phyloP scores from a whole-genome alignment of 2,329 filamentous ascomycete genomes.

The Colletotrichum liriopes region DNA sequence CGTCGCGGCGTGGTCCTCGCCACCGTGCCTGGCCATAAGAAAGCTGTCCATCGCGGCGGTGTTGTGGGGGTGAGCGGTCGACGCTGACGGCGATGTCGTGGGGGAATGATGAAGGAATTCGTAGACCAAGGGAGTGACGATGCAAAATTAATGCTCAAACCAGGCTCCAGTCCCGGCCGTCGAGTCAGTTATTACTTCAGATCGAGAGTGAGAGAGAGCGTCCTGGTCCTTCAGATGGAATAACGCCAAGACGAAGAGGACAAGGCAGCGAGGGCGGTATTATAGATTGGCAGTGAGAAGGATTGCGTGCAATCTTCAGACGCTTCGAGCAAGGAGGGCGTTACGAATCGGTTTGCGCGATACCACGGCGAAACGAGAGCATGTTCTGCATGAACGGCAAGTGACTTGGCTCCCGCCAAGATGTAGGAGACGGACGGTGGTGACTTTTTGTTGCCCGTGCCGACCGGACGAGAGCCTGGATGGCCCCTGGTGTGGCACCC shows the following conservation, averaged over 20 bases:
- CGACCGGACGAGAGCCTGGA: slow-evolving; percentile 13
- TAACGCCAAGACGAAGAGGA: background rate
- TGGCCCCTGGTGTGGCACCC: slow-evolving; percentile 18
- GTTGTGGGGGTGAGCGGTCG: slow-evolving; percentile 11
- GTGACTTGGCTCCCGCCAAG: slow-evolving; percentile 38
- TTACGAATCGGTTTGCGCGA: slow-evolving; percentile 27
- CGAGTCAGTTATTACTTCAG: background rate
- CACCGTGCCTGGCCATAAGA: slow-evolving; percentile 36
- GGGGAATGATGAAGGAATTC: background rate
- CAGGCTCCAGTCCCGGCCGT: slow-evolving; percentile 42
- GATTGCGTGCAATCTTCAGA: slow-evolving; percentile 45
- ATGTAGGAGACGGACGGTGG: slow-evolving; percentile 26
- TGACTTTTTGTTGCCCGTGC: slow-evolving; percentile 35
- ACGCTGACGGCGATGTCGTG: slow-evolving; percentile 5
- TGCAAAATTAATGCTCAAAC: background rate
- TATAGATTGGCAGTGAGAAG: slow-evolving; percentile 42
- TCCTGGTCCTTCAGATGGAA: background rate
- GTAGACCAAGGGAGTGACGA: slow-evolving; percentile 6
- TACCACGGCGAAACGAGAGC: slow-evolving; percentile 38
- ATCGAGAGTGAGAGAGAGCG: slow-evolving; percentile 21
- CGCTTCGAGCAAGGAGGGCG: slow-evolving; percentile 36
- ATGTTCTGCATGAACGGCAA: slow-evolving; percentile 39
- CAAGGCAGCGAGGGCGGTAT: slow-evolving; percentile 20
- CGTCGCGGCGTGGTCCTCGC: slow-evolving; percentile 24
- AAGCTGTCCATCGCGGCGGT: slow-evolving; percentile 30